Evolutionary conservation across 768 basidiomycete species (phyloP), one percentile per base, ranked within the genome.

Genomic region (Thelephora aurantiotincta): DNA sequence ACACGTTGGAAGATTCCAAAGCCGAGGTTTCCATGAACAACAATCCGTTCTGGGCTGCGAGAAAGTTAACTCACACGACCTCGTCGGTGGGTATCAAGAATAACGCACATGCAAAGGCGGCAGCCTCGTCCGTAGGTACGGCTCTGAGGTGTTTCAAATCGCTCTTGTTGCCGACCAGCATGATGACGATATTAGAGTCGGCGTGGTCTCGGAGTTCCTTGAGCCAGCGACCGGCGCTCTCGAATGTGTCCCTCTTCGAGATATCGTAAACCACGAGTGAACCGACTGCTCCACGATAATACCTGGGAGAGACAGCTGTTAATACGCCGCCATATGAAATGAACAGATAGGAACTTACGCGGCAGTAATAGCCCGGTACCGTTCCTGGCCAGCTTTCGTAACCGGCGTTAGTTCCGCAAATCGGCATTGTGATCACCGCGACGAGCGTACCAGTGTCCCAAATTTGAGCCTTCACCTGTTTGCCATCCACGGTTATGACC

Each of bases 11-110:
- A 57, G 94, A 90, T 79, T 99, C 96, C 77, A 98, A 81, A 69
- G 94, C 94, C 59, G 94, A 99, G 51, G 94, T 99, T 73, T 99
- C 94, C 54, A 99, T 94, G 74, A 94, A 94, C 48, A 84, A 88
- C 56, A 97, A 66, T 19, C 80, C 81, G 59, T 93, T 91, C 69
- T 94, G 90, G 56, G 85, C 90, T 90, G 36, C 11, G 18, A 18
- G 18, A 18, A 19, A 18, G 14, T 19, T 12, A 20, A 23, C 18
- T 26, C 36, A 19, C 36, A 33, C 44, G 41, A 46, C 37, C 18
- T n/a, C n/a, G 33, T 48, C 11, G n/a, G 19, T 6, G 1, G 26
- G 38, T 42, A 19, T 35, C 26, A 38, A 34, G 37, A 22, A 16
- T 23, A 43, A n/a, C 79, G 60, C 63, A 90, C 92, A 73, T 33